Evolutionary conservation across 495 filamentous ascomycete genomes (phyloP), one percentile per base, ranked within the genome.

Genomic region (Penicillium canescens): DNA sequence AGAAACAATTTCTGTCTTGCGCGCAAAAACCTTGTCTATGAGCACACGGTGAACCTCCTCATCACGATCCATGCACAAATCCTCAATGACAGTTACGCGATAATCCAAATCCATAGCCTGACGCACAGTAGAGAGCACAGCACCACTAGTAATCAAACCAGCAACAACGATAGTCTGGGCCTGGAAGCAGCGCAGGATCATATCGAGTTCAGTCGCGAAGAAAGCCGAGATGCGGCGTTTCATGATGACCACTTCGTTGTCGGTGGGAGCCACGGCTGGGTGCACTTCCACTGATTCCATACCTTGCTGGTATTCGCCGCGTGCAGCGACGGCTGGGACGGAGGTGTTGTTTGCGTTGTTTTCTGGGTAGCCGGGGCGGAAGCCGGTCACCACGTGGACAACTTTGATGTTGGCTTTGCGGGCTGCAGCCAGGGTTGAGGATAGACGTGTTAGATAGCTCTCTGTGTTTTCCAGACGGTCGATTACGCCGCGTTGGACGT

Each of bases 211-310:
- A 2, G 66, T 74, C 13, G 62, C 61, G 2, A 52, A 42, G 52
- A 78, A 72, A 0, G 73, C 72, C 5, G 69, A 74, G 12, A 70
- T 60, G 5, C 73, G 67, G 16, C 59, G 64, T 54, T 75, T 74
- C 35, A 52, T 66, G 35, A 75, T 52, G 5, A 74, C 26, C 1
- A 66, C 50, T 20, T 77, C 73, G 0, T 48, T 42, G 1, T 57
- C 16, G 0, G 24, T 28, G 2, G 65, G 69, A 1, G 50, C 49
- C 6, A 73, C 65, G 0, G 59, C 44, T 4, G 61, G 42, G 28
- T 70, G 63, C 9, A 72, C 43, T n/a, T 69, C 40, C 0, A 58
- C 52, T 0, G 52, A 56, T 2, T 28, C 2, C 23, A 64, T 54
- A 13, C 57, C 61, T n/a, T 67, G 58, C 14, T 62, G 46, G 53